Base-by-base conservation (phyloP, 2,329 filamentous ascomycete genomes). In the Alternaria solani region DNA sequence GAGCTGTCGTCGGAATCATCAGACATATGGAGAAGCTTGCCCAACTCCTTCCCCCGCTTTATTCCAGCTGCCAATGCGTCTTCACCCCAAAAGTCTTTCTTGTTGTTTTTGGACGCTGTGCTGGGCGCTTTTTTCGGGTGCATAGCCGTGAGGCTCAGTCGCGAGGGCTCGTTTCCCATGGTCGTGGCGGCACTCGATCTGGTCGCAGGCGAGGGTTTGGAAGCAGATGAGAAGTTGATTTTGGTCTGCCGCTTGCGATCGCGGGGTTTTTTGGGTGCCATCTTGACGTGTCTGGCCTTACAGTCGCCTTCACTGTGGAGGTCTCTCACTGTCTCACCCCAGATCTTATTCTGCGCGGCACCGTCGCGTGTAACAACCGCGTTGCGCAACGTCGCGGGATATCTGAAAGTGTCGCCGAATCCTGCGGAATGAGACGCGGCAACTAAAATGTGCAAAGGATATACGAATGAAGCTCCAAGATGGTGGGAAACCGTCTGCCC, bases 191-290 rank as follows among this genome's bases (percentile, higher is more conserved):
- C 12, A 9, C 55, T 32, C 11, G 59, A 59, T 55, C 30, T 36
- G 7, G 51, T 51, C 32, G 77, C 75, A 16, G 79, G 77, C 5
- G 80, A 80, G 0, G 79, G 78, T 12, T 80, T 78, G 7, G 79
- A 71, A 5, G 81, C 59, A 5, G 80, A 78, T 1, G 79, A 81
- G 69, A 83, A 83, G 49, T 71, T 75, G 20, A 84, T 70, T 26
- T 79, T 79, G 7, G 77, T 76, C 62, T 84, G 82, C 39, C 76
- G 75, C 61, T 71, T 74, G 46, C 66, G 70, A 20, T 66, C 61
- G 46, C 63, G 63, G 34, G 61, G 28, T 30, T 71, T 67, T 58
- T 70, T 75, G 12, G 66, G 65, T 43, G 67, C 62, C 73, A 75
- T 76, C 8, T n/a, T 61, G 5, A 28, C 20, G 11, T 34, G 51